Evolutionary conservation across 352 stramenopile genomes (phyloP).

Genomic region (Phytopythium kandeliae): DNA sequence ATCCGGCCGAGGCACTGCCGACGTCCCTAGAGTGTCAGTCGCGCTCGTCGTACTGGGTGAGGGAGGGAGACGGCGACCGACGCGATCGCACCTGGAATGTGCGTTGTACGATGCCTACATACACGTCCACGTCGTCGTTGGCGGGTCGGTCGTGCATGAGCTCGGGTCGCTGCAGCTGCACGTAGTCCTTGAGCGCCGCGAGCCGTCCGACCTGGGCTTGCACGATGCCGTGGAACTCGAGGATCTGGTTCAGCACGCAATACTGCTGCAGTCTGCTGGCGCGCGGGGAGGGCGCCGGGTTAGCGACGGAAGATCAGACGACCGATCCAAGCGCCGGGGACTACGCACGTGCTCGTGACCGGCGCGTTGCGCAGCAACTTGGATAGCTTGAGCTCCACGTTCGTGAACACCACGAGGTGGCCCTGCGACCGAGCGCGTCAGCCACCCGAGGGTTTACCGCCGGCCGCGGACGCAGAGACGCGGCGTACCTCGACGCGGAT

Average conservation of each 20-base stretch:
- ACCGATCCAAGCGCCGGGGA: too few relatives aligned
- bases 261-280: conserved; percentile 72
- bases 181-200: conserved; percentile 41
- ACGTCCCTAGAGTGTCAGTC: neutral
- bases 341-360: conserved; percentile 46
- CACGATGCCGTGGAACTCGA: conserved; percentile 72
- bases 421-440: conserved; percentile 18
- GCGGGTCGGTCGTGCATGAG: conserved; percentile 26
- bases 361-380: conserved; percentile 46
- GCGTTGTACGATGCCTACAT: conserved; percentile 42
- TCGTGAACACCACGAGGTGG: conserved; percentile 67
- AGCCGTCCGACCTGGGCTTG: conserved; percentile 51
- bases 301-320: too few relatives aligned
- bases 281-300: too few relatives aligned
- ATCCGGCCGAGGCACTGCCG: conserved; percentile 32
- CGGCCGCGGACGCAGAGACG: too few relatives aligned
- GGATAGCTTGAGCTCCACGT: conserved; percentile 63
- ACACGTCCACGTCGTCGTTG: conserved; percentile 49
- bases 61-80: too few relatives aligned
- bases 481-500: conserved; percentile 77
- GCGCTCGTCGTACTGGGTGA: neutral
- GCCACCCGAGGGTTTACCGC: neutral
- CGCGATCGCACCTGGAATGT: conserved; percentile 26
- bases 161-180: conserved; percentile 34
- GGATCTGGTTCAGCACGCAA: conserved; percentile 79